Evolutionary conservation across 2,329 filamentous ascomycete genomes (phyloP).

Genomic region (Simplicillium aogashimaense): DNA sequence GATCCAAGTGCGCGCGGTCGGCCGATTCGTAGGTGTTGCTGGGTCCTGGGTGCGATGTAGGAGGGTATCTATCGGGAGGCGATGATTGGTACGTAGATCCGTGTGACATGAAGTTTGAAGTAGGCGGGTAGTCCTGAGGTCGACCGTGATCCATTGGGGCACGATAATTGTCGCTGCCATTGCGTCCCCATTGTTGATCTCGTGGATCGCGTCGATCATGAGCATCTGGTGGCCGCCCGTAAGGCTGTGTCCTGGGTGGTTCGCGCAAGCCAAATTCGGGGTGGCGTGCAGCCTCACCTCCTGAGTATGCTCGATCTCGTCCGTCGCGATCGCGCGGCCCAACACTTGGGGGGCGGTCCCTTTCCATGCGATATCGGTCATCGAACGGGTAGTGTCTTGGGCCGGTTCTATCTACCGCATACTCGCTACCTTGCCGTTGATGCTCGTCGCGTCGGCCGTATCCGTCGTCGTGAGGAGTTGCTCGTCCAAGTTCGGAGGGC

Average conservation of each 20-base stretch:
- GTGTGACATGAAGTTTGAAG: slow-evolving; percentile 24
- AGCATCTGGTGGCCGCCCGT: slow-evolving; percentile 30
- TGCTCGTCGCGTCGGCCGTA: slow-evolving; percentile 41
- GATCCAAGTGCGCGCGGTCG: slow-evolving; percentile 35
- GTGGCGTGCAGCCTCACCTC: slow-evolving; percentile 28
- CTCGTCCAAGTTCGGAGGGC: slow-evolving; percentile 35
- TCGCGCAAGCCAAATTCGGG: slow-evolving; percentile 33
- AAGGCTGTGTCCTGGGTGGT: slow-evolving; percentile 34
- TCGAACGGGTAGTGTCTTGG: slow-evolving; percentile 37
- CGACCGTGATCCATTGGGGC: slow-evolving; percentile 30
- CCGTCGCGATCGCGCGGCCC: slow-evolving; percentile 33
- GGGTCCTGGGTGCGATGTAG: slow-evolving; percentile 22
- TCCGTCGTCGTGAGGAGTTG: slow-evolving; percentile 24
- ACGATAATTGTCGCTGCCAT: slow-evolving; percentile 21
- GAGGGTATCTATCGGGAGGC: slow-evolving; percentile 22
- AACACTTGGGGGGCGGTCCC: slow-evolving; percentile 34
- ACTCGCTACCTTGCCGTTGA: slow-evolving; percentile 29
- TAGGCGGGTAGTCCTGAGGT: slow-evolving; percentile 36
- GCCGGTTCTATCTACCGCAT: slow-evolving; percentile 40
- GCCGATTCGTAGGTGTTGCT: slow-evolving; percentile 36
- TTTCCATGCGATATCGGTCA: slow-evolving; percentile 40
- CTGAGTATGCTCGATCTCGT: slow-evolving; percentile 38
- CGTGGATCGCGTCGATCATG: slow-evolving; percentile 27
- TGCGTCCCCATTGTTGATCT: slow-evolving; percentile 22
- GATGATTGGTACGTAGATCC: slow-evolving; percentile 18